Evolutionary conservation across 768 basidiomycete genomes (phyloP), one percentile per base, ranked within the genome.

Genomic region (Russula dissimulans): DNA sequence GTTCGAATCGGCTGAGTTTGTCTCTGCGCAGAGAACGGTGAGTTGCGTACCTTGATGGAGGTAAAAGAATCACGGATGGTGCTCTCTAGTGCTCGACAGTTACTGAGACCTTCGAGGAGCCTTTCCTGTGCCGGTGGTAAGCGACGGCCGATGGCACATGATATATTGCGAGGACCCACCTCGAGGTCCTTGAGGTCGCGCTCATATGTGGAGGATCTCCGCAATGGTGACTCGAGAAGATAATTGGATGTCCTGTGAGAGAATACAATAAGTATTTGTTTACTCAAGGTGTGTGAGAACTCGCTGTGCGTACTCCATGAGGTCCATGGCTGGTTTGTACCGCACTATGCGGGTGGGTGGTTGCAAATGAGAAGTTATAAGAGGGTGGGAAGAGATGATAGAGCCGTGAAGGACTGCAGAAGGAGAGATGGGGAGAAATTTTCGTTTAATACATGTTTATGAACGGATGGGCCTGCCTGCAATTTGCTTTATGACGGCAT

Each of bases 31-130:
- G 32, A 49, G 4, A 6, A 34, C 12, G 15, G 3, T 8, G 9
- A 12, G 17, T 10, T 5, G 71, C 78, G 58, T 38, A 85, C 89
- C 67, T 84, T 80, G 36, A 90, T 75, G 50, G 78, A 78, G 63
- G 73, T 76, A 56, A 82, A 79, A 4, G 85, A 80, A 54, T 87
- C 86, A 62, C 83, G 82, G 38, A 90, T 76, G 29, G 83, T 78
- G 61, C 79, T 79, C 64, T 90, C 86, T 62, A 90, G 83, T 17
- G 85, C 83, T 56, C 85, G 76, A 56, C 88, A 89, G 68, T 89
- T 89, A 66, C 84, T 84, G 56, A 90, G 73, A 68, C 84, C 81
- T 65, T 87, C 83, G 43, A 84, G 78, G 26, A 91, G 78, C 68
- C 80, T 82, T 54, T 77, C 77, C 87, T 89, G 66, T 1, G 52